Percentiles rank a stretch among this genome's conserved stretches.
phyloP scores from a whole-genome alignment of 306 rosid genomes.

The Abrus precatorius region DNA sequence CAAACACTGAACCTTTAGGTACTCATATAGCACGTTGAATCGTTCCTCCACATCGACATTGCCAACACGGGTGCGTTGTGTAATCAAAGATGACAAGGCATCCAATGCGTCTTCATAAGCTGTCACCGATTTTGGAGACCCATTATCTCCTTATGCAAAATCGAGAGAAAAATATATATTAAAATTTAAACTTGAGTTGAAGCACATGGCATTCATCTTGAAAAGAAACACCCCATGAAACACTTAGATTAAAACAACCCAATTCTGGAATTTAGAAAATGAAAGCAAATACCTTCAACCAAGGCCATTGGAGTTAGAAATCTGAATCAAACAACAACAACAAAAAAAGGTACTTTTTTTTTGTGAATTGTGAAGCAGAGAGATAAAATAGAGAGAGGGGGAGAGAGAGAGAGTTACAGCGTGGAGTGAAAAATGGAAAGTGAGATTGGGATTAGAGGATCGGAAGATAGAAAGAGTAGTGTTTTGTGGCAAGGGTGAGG shows the following conservation, averaged over 20 bases:
- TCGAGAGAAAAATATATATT: not conserved
- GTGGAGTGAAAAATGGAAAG: constrained; percentile 18
- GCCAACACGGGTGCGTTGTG: constrained; percentile 84
- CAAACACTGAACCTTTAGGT: constrained; percentile 64
- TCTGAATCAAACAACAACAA: constrained; percentile 29
- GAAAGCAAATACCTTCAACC: constrained; percentile 59
- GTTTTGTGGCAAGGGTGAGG: not conserved
- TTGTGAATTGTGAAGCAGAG: not conserved
- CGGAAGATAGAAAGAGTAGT: constrained; percentile 10
- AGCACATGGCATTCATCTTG: not conserved
- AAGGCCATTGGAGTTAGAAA: constrained; percentile 49
- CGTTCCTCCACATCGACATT: constrained; percentile 76
- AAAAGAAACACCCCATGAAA: constrained; percentile 28
- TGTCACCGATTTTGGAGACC: constrained; percentile 51
- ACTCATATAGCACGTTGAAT: constrained; percentile 70
- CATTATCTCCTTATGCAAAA: constrained; percentile 56
- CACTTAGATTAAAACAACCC: not conserved
- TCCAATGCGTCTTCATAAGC: constrained; percentile 84
- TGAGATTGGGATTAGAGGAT: constrained; percentile 20
- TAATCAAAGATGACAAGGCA: constrained; percentile 84
- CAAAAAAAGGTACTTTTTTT: not conserved
- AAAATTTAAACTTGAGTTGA: constrained; percentile 29
- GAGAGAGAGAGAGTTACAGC: constrained; percentile 26
- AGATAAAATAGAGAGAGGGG: not conserved
- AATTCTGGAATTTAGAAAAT: not conserved